Base-by-base conservation (phyloP, 495 filamentous ascomycete species). In the Aspergillus funiculosus region DNA sequence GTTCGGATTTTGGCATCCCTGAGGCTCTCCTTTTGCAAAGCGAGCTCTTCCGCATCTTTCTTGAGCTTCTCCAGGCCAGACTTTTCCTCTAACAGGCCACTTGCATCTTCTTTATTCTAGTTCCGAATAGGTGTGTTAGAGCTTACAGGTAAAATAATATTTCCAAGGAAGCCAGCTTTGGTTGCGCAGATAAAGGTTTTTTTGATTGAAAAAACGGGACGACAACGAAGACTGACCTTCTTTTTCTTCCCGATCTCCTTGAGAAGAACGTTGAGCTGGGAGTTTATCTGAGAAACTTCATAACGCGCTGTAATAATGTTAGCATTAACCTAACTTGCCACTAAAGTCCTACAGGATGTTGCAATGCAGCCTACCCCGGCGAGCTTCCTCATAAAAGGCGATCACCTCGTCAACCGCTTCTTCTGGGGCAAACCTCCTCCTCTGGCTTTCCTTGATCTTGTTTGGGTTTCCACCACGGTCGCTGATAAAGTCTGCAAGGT, bases 241-340 rank as follows among this genome's bases (percentile, higher is more conserved):
- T 94, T 95, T 75, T 90, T 94, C 50, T 75, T 72, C 13, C 86
- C 89, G 58, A 97, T 94, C 59, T 89, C 77, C 67, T 94, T 95
- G 59, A 92, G 86, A 13, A 87, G 74, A 8, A 75, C 79, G 67
- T 97, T 98, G 62, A 95, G 86, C 69, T 83, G 81, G 53, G 81
- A 79, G 45, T 80, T 80, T 45, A 94, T 79, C 55, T 92, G 85
- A 15, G 80, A 83, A 13, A 83, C 85, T 22, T 76, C 78, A 63
- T 96, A 97, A 46, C 85, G 78, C 20, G 86, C 83, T 86, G 63
- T 28, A 53, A 14, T 6, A 42, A 5, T n/a, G 29, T 46, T 19
- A 59, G 34, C 8, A 48, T n/a, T 38, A 13, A 21, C 24, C 15
- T 36, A 13, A 17, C 14, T 36, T 20, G 20, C 4, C 22, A 15